These are phyloP conservation scores for Akanthomyces muscarius DNA, from an alignment of 2,329 filamentous ascomycete species.

Conservation along the genomic window DNA sequence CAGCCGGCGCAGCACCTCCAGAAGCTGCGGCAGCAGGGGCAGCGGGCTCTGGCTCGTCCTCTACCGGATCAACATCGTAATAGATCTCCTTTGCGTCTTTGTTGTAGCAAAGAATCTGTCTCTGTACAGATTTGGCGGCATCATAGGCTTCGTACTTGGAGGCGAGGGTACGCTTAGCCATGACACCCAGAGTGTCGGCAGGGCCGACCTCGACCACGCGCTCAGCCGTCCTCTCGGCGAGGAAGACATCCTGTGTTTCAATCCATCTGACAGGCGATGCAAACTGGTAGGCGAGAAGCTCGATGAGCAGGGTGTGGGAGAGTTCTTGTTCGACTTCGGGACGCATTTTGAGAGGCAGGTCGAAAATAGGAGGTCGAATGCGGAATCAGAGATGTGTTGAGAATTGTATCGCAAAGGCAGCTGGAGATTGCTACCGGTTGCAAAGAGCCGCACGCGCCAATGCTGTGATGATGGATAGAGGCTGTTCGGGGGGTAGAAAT, in stretches of 20 bases:
- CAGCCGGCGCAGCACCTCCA: conserved; percentile 45
- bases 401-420: not conserved
- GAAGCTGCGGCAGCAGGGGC: conserved; percentile 45
- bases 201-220: conserved; percentile 97
- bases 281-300: conserved; percentile 98
- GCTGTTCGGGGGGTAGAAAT: conserved; percentile 2
- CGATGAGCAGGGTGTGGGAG: conserved; percentile 94
- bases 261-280: conserved; percentile 99
- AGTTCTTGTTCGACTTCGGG: conserved; percentile 99
- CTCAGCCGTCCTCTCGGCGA: conserved; percentile 92
- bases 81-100: conserved; percentile 99
- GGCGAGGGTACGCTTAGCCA: conserved; percentile 93
- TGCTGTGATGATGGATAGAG: not conserved
- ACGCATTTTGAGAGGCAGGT: conserved; percentile 64
- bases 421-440: not conserved
- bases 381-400: not conserved
- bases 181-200: conserved; percentile 92
- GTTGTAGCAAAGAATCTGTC: conserved; percentile 98
- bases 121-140: conserved; percentile 90
- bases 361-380: conserved; percentile 13
- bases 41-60: conserved; percentile 74
- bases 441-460: conserved; percentile 9
- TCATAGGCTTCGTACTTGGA: conserved; percentile 99
- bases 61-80: conserved; percentile 93
- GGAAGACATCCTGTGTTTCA: conserved; percentile 99